Conservation (phyloP, 371 early-diverging fungal species). For the Mucor indicus region DNA sequence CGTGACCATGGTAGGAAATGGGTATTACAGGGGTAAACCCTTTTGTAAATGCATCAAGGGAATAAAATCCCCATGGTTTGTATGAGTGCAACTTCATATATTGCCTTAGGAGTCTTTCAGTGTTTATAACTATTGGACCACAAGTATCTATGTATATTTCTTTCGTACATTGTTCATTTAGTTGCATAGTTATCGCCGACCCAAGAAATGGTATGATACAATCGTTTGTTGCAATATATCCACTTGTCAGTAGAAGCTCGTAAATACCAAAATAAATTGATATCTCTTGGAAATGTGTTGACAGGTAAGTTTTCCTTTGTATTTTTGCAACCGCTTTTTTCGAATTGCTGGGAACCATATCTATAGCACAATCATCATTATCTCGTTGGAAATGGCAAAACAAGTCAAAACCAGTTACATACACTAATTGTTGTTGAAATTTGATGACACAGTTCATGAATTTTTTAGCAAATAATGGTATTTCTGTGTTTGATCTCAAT, state of each 20-base stretch:
- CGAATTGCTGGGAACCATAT: slow-evolving; percentile 1
- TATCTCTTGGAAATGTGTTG: slow-evolving; percentile 1
- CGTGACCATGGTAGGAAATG: slow-evolving; percentile 2
- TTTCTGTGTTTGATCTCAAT: slow-evolving; percentile 4
- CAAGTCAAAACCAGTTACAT: slow-evolving; percentile 2
- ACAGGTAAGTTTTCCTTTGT: slow-evolving; percentile 2
- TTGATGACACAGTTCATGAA: slow-evolving; percentile 4
- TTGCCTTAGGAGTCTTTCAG: slow-evolving; percentile 2
- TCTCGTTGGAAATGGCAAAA: slow-evolving; percentile 2
- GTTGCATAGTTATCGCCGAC: slow-evolving; percentile 1
- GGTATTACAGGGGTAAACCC: slow-evolving; percentile 1
- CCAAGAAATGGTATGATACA: slow-evolving; percentile 1
- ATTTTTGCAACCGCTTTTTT: slow-evolving; percentile 2
- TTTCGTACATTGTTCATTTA: slow-evolving; percentile 1
- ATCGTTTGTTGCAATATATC: slow-evolving; percentile 2
- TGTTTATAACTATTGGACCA: slow-evolving; percentile 1
- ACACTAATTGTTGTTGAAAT: slow-evolving; percentile 3
- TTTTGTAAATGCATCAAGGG: slow-evolving; percentile 2
- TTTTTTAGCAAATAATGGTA: slow-evolving; percentile 4
- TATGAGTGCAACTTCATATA: slow-evolving; percentile 2
- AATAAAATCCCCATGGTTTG: slow-evolving; percentile 1
- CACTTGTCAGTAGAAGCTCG: slow-evolving; percentile 1
- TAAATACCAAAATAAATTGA: slow-evolving; percentile 1
- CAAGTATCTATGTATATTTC: slow-evolving; percentile 2
- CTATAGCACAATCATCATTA: slow-evolving; percentile 1